These are phyloP conservation scores for Rhodosporidiobolus odoratus DNA, from an alignment of 768 basidiomycete genomes.

Conservation along the genomic window DNA sequence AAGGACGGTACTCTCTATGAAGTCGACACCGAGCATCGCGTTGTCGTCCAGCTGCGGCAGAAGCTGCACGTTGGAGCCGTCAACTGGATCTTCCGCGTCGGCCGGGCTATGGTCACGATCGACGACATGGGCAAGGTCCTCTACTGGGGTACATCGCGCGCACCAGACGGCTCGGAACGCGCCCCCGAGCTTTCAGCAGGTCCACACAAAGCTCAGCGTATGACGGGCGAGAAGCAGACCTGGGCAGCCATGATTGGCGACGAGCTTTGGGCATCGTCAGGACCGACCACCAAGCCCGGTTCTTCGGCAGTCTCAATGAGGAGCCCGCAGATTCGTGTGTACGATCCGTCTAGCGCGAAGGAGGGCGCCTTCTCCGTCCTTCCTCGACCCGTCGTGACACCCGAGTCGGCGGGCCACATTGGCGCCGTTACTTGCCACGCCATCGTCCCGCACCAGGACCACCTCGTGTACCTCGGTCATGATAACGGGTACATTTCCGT, in stretches of 20 bases:
- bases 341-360: conserved; percentile 53
- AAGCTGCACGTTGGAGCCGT: conserved; percentile 64
- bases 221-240: conserved; percentile 74
- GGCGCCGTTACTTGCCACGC: conserved; percentile 80
- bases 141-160: conserved; percentile 52
- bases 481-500: conserved; percentile 82
- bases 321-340: conserved; percentile 59
- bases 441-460: conserved; percentile 62
- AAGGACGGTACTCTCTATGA: conserved; percentile 85
- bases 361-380: conserved; percentile 32
- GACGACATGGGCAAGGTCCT: conserved; percentile 81
- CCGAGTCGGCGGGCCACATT: conserved; percentile 64
- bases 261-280: conserved; percentile 72
- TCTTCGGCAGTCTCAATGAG: conserved; percentile 47
- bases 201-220: conserved; percentile 47
- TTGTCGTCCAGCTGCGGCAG: conserved; percentile 57
- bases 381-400: conserved; percentile 49
- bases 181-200: conserved; percentile 18
- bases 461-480: conserved; percentile 75
- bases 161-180: background rate
- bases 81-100: conserved; percentile 67
- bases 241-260: conserved; percentile 70
- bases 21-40: conserved; percentile 64
- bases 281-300: conserved; percentile 50
- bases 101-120: conserved; percentile 65